These are phyloP conservation scores for Wickerhamomyces xylosicus DNA, from an alignment of 805 yeast genomes.

Conservation along the genomic window DNA sequence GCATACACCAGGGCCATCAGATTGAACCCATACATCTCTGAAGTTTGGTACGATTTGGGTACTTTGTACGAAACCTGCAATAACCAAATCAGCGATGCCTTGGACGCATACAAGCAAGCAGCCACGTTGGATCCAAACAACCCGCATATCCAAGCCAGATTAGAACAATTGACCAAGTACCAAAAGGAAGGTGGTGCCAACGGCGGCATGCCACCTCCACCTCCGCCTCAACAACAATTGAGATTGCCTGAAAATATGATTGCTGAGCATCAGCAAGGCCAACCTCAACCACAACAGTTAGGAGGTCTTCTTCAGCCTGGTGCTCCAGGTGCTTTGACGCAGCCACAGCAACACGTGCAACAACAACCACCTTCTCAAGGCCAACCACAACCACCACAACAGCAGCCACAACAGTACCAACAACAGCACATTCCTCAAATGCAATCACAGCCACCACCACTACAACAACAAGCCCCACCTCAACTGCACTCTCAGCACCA, in stretches of 20 bases:
- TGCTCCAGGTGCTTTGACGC: slow-evolving; percentile 1
- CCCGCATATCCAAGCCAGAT: slow-evolving; percentile 86
- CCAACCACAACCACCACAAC: slow-evolving; percentile 5
- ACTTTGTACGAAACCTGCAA: slow-evolving; percentile 95
- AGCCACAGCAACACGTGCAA: slow-evolving; percentile 14
- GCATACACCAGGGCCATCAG: slow-evolving; percentile 96
- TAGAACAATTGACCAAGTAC: slow-evolving; percentile 72
- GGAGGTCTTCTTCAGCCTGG: slow-evolving; percentile 6
- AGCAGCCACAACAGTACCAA: slow-evolving; percentile 5
- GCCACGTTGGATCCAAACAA: slow-evolving; percentile 91
- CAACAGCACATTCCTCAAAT: slow-evolving; percentile 6
- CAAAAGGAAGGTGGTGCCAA: slow-evolving; percentile 58
- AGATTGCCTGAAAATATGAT: slow-evolving; percentile 55
- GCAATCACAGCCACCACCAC: slow-evolving; percentile 6
- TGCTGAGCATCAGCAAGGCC: slow-evolving; percentile 28
- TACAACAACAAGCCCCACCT: slow-evolving; percentile 11
- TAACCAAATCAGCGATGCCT: slow-evolving; percentile 88
- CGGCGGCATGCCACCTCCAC: slow-evolving; percentile 47
- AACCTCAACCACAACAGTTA: slow-evolving; percentile 18
- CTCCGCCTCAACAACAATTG: slow-evolving; percentile 48
- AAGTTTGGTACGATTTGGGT: slow-evolving; percentile 98
- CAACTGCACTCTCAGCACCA: slow-evolving; percentile 15
- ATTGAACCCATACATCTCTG: slow-evolving; percentile 89
- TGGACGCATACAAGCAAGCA: slow-evolving; percentile 95
- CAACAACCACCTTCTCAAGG: slow-evolving; percentile 6